phyloP scores from a whole-genome alignment of 805 yeast species.

The Saturnispora besseyi region DNA sequence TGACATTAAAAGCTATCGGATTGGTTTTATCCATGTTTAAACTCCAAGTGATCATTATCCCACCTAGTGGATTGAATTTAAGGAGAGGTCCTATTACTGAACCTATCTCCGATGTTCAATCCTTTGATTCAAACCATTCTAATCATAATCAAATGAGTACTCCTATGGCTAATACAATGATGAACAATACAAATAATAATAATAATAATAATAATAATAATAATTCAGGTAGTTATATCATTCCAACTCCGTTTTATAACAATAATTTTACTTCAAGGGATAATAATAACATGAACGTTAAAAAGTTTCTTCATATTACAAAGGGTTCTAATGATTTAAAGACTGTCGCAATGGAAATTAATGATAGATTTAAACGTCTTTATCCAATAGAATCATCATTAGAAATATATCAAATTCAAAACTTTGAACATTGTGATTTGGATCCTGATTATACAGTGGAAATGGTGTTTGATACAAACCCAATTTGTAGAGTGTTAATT shows the following conservation, averaged over 20 bases:
- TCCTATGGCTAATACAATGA: conserved; percentile 15
- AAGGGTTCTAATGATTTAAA: conserved; percentile 37
- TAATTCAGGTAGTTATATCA: conserved; percentile 2
- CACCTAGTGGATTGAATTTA: conserved; percentile 6
- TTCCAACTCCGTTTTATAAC: conserved; percentile 13
- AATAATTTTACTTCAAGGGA: not conserved
- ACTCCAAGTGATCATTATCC: conserved; percentile 13
- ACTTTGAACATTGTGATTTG: conserved; percentile 57
- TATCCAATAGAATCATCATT: conserved; percentile 56
- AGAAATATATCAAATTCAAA: conserved; percentile 55
- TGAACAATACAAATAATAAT: not conserved
- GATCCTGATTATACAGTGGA: conserved; percentile 67
- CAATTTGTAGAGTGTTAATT: conserved; percentile 38
- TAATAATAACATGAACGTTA: conserved; percentile 10
- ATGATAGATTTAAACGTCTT: conserved; percentile 46
- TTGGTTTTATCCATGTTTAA: conserved; percentile 10
- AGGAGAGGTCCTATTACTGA: not conserved
- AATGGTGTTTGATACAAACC: conserved; percentile 51
- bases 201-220: not conserved
- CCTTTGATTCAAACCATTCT: not conserved
- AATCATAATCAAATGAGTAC: conserved; percentile 23
- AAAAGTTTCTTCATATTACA: conserved; percentile 59
- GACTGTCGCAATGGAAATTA: conserved; percentile 44
- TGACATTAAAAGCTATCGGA: not conserved
- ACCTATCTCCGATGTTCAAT: not conserved